A percentile compares a stretch with the other conserved stretches of the same genome.
Conservation (phyloP, 371 early-diverging fungal species). For the Mortierella sp. region DNA sequence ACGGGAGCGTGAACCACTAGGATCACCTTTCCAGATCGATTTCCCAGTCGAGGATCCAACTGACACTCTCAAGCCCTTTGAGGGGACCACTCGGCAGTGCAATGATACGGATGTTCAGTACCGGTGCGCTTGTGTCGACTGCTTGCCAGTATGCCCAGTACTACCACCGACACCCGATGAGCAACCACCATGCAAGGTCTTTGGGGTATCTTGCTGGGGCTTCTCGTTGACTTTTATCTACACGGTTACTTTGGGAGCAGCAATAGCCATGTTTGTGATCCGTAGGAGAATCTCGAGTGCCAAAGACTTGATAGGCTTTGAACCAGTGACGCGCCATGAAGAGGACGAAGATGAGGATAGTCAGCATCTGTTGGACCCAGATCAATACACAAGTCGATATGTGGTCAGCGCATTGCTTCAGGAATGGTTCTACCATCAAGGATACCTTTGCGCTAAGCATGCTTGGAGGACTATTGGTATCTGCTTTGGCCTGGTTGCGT, state of each 20-base stretch:
- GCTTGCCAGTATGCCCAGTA: slow-evolving; percentile 68
- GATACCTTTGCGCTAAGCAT: slow-evolving; percentile 69
- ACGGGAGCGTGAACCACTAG: slow-evolving; percentile 62
- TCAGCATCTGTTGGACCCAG: slow-evolving; percentile 63
- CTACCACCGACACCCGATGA: slow-evolving; percentile 64
- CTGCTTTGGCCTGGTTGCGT: slow-evolving; percentile 58
- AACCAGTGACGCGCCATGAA: slow-evolving; percentile 61
- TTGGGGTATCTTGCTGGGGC: slow-evolving; percentile 68
- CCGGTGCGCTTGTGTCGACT: slow-evolving; percentile 82
- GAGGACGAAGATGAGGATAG: slow-evolving; percentile 58
- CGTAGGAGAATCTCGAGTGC: slow-evolving; percentile 34
- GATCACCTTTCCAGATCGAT: slow-evolving; percentile 80
- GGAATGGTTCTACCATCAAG: slow-evolving; percentile 76
- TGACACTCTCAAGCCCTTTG: slow-evolving; percentile 52
- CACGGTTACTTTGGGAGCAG: slow-evolving; percentile 53
- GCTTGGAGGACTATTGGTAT: slow-evolving; percentile 66
- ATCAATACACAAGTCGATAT: slow-evolving; percentile 67
- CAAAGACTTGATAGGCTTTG: slow-evolving; percentile 60
- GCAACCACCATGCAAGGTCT: slow-evolving; percentile 62
- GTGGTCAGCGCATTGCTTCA: slow-evolving; percentile 69
- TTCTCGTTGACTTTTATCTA: slow-evolving; percentile 68
- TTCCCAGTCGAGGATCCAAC: slow-evolving; percentile 59
- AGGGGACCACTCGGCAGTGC: slow-evolving; percentile 62
- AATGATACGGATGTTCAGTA: slow-evolving; percentile 67
- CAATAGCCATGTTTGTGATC: slow-evolving; percentile 46